Conservation (phyloP, 116 monocot genomes). For the Iris pallida region DNA sequence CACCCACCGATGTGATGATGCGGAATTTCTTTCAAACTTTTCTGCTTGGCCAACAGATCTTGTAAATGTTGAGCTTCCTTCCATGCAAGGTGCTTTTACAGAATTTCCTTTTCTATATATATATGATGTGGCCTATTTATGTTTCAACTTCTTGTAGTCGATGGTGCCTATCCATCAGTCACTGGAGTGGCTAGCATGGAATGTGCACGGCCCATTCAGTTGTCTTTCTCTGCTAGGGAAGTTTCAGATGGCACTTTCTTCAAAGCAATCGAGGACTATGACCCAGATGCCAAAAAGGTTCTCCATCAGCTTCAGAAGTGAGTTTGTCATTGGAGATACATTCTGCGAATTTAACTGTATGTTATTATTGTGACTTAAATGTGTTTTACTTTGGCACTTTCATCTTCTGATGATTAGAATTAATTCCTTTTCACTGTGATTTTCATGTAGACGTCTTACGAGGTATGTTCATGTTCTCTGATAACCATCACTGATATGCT, state of each 20-base stretch:
- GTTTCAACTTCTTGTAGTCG: conserved; percentile 29
- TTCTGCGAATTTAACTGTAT: no score
- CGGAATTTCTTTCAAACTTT: conserved; percentile 61
- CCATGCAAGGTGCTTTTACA: conserved; percentile 43
- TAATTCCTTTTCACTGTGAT: not conserved
- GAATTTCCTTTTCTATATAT: no score
- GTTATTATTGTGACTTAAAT: not conserved
- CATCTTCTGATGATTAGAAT: no score
- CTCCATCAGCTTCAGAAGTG: conserved; percentile 74
- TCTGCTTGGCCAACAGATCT: conserved; percentile 89
- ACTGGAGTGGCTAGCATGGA: conserved; percentile 49
- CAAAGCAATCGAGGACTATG: conserved; percentile 88
- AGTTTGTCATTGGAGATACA: conserved; percentile 20
- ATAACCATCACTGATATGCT: not conserved
- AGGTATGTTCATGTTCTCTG: not conserved
- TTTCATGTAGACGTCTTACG: no score
- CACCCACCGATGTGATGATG: conserved; percentile 58
- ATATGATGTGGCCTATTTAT: conserved; percentile 11
- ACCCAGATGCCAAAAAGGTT: conserved; percentile 68
- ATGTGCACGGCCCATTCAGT: conserved; percentile 60
- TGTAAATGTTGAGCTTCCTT: conserved; percentile 87
- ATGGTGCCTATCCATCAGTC: conserved; percentile 71
- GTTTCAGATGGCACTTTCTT: conserved; percentile 92
- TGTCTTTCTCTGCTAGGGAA: conserved; percentile 87
- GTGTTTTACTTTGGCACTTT: not conserved